Conservation (phyloP, 257 asterid genomes). For the Solanum megistacrolobum region DNA sequence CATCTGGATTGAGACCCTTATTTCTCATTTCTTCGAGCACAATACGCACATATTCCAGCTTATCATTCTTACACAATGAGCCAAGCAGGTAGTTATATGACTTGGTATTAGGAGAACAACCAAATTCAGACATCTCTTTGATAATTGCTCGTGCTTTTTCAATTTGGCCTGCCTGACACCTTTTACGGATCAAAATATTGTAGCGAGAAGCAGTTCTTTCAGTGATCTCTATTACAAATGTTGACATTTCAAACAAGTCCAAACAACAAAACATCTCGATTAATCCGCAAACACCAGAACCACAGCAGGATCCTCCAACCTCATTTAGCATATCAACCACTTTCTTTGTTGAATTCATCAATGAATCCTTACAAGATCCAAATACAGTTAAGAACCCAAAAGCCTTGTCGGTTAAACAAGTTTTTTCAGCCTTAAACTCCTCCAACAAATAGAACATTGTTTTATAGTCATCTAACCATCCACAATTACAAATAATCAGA, state of each 20-base stretch:
- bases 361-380: slow-evolving; percentile 19
- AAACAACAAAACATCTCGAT: slow-evolving; percentile 52
- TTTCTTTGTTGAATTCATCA: slow-evolving; percentile 25
- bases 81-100: slow-evolving; percentile 65
- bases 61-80: slow-evolving; percentile 39
- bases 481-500: slow-evolving; percentile 51
- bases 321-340: slow-evolving; percentile 36
- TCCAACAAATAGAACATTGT: slow-evolving; percentile 38
- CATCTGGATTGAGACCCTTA: slow-evolving; percentile 31
- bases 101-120: slow-evolving; percentile 24
- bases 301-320: slow-evolving; percentile 64
- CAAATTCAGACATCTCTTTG: slow-evolving; percentile 37
- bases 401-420: slow-evolving; percentile 53
- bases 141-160: slow-evolving; percentile 49
- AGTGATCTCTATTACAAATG: slow-evolving; percentile 39
- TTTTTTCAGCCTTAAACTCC: slow-evolving; percentile 33
- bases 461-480: slow-evolving; percentile 56
- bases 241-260: slow-evolving; percentile 62
- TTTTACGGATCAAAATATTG: slow-evolving; percentile 49
- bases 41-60: slow-evolving; percentile 23
- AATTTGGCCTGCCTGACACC: slow-evolving; percentile 46
- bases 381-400: slow-evolving; percentile 44
- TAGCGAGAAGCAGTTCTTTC: slow-evolving; percentile 34
- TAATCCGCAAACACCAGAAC: slow-evolving; percentile 51
- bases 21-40: slow-evolving; percentile 50